Conservation (phyloP, 2,329 filamentous ascomycete genomes). For the Penicillium sp. region DNA sequence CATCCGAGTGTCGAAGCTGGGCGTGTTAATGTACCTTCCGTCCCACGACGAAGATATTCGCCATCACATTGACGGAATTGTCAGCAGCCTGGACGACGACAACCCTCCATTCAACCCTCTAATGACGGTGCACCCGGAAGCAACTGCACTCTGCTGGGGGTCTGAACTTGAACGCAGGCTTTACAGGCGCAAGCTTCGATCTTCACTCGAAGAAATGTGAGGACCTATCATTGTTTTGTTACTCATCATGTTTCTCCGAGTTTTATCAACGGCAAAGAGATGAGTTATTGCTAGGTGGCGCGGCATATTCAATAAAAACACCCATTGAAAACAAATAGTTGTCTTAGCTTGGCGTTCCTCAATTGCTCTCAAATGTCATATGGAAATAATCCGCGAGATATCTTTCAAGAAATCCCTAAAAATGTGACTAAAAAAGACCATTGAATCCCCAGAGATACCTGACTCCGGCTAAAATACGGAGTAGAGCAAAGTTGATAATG, state of each 20-base stretch:
- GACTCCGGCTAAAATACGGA: not conserved
- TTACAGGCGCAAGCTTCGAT: slow-evolving; percentile 77
- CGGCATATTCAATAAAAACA: too few species aligned
- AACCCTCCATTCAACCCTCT: slow-evolving; percentile 86
- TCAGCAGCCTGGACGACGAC: slow-evolving; percentile 83
- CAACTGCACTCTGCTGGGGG: slow-evolving; percentile 85
- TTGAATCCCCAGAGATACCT: too few species aligned
- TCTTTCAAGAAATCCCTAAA: too few species aligned
- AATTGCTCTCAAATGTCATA: too few species aligned
- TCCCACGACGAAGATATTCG: slow-evolving; percentile 73
- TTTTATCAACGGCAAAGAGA: too few species aligned
- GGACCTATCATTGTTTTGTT: not conserved
- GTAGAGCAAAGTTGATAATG: not conserved
- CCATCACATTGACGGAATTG: slow-evolving; percentile 80
- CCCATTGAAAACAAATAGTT: too few species aligned
- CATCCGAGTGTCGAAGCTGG: slow-evolving; percentile 77
- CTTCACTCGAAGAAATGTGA: slow-evolving; percentile 3
- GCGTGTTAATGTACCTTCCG: slow-evolving; percentile 80
- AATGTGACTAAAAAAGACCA: too few species aligned
- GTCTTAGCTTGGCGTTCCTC: too few species aligned
- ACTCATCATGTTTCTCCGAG: not conserved
- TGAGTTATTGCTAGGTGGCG: too few species aligned
- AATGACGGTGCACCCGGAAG: slow-evolving; percentile 82
- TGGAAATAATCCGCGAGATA: too few species aligned
- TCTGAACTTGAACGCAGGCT: slow-evolving; percentile 73